Conservation (phyloP, 179 eudicot genomes). For the Beta lomatogona region DNA sequence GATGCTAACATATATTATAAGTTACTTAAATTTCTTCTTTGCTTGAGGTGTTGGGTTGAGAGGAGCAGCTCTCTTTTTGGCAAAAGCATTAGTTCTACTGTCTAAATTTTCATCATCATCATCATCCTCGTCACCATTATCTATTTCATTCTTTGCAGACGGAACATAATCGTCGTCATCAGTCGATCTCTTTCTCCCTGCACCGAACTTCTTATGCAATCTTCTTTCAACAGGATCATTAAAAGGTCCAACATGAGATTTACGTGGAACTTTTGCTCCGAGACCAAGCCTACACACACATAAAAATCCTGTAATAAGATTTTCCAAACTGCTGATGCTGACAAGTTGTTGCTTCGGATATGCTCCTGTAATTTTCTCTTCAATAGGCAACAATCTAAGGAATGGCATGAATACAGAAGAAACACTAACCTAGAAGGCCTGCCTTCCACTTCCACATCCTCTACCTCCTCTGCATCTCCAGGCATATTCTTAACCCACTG, state of each 20-base stretch:
- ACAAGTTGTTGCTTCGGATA: not conserved
- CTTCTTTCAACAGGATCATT: constrained; percentile 61
- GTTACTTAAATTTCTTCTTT: constrained; percentile 45
- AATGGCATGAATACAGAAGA: too few species aligned
- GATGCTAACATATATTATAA: not conserved
- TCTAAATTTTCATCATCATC: constrained; percentile 48
- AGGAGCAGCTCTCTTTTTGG: constrained; percentile 52
- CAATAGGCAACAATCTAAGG: not conserved
- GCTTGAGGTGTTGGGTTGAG: constrained; percentile 30
- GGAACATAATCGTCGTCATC: constrained; percentile 36
- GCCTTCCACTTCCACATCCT: constrained; percentile 24
- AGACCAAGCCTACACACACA: constrained; percentile 66
- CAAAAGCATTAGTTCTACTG: constrained; percentile 62
- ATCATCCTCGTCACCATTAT: constrained; percentile 43
- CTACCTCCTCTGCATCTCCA: constrained; percentile 29
- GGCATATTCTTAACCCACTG: constrained; percentile 38
- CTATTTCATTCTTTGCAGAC: constrained; percentile 36
- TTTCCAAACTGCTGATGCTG: not conserved
- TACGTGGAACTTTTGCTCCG: constrained; percentile 67
- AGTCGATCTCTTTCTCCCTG: constrained; percentile 45
- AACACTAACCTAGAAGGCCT: constrained; percentile 39
- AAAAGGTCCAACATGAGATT: constrained; percentile 34
- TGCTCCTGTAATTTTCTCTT: not conserved
- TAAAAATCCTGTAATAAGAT: not conserved
- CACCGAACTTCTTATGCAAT: constrained; percentile 47